Evolutionary conservation across 23 red algal genomes (phyloP), one percentile per base, ranked within the genome.

Genomic region (Rhodosorus marinus): DNA sequence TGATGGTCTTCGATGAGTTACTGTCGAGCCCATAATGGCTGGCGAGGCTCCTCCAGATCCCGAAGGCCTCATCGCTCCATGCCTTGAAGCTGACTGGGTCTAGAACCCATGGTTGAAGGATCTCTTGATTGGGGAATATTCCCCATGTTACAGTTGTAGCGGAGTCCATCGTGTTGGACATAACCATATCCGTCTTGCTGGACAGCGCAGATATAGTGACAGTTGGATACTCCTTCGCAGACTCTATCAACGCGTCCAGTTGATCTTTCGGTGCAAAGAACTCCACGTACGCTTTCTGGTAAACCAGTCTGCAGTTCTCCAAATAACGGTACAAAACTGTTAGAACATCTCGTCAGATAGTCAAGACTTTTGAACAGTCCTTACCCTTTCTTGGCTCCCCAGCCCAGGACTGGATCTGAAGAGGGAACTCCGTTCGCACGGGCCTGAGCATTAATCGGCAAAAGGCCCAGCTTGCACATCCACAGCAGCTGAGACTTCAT

Each of bases 201-300:
- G 38, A 70, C 34, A 70, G 67, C 2, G 90, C 90, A 51, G 81
- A 85, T 32, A 98, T 50, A 2, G 72, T 77, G 8, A 98, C 64
- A 2, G 68, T 60, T 8, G 77, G 76, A 59, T 64, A 85, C 33
- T 31, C 48, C 49, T 34, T 23, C 6, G 79, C 80, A 2, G 72
- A 74, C 24, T 72, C 79, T 33, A 98, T 75, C 24, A 98, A 45
- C 8, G 72, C 66, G 27, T 84, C 78, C 2, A 85, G 67, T 22
- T 62, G 49, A 24, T 70, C 53, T 29, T 48, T 25, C 25, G 69
- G 67, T 6, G 76, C 71, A 62, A 98, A 98, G 52, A 98, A 98
- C 32, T 98, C 90, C 1, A 98, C 49, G 74, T 98, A 98, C 52
- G 90, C 90, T 49, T 98, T 98, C 57, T 98, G 90, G 49, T 98